Percentiles rank a stretch among this genome's conserved stretches.
Evolutionary conservation across 176 grass and related monocot species (phyloP).

Genomic region (Stipa capillata): DNA sequence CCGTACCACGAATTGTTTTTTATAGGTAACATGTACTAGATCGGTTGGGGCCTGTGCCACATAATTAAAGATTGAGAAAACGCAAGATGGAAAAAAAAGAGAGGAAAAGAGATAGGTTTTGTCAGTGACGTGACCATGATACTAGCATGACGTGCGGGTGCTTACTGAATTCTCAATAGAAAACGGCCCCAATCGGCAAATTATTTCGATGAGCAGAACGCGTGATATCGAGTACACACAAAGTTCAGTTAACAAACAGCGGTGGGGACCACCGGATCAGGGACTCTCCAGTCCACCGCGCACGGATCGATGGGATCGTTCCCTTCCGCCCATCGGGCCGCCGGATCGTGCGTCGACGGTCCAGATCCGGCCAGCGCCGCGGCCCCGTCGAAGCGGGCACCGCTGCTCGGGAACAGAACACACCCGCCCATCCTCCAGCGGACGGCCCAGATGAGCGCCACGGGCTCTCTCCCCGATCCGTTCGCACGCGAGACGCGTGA

Average conservation of each 20-base stretch:
- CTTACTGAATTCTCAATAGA: neutral
- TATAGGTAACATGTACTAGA: slow-evolving; percentile 13
- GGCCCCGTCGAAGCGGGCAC: neutral
- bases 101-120: neutral
- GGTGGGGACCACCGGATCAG: neutral
- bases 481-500: neutral
- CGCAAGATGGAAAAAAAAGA: neutral
- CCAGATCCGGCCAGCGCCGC: neutral
- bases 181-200: neutral
- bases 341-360: neutral
- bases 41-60: neutral
- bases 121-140: slow-evolving; percentile 14
- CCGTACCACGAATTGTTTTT: neutral
- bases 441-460: neutral
- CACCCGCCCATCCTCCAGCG: neutral
- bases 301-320: slow-evolving; percentile 7
- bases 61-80: neutral
- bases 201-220: slow-evolving; percentile 34
- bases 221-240: neutral
- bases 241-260: neutral
- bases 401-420: neutral
- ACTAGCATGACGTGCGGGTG: slow-evolving; percentile 15
- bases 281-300: neutral
- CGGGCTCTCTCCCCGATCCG: neutral
- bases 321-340: neutral